Base-by-base conservation (phyloP, 495 filamentous ascomycete species). In the Lentithecium fluviatile region DNA sequence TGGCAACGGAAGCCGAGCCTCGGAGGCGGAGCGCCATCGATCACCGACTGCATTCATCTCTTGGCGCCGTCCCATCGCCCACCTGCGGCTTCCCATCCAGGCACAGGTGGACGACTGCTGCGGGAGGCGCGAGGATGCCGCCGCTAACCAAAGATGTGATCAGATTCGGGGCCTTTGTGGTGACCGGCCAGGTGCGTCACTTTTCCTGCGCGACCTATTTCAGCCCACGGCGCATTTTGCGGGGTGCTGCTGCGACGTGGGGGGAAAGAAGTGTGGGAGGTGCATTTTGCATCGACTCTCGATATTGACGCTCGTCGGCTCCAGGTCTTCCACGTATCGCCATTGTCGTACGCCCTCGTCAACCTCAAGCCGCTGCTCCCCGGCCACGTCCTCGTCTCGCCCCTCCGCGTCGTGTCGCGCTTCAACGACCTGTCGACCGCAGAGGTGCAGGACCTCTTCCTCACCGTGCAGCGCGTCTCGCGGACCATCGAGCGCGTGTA, bases 311-410 rank as follows among this genome's bases (percentile, higher is more conserved):
- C 40, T 8, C 36, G 43, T 8, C 24, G 19, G 11, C 34, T 29
- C 8, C 52, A 71, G 66, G 66, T 69, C 78, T 98, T 98, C 81
- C 81, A 94, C 76, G 77, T 74, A 64, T 95, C 92, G 11, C 78
- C 86, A 12, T 79, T 85, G 67, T 85, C 85, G 71, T 94, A 89
- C 78, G 88, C 88, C 58, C 82, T 96, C 51, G 91, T 96, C 21
- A 97, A 97, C 78, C 83, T 97, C 68, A 96, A 96, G 74, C 94
- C 94, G 12, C 83, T 98, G 17, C 82, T 97, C 0, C 91, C 94
- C 0, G 94, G 94, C 46, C 94, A 98, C 76, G 87, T 97, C 55
- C 88, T 98, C 24, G 81, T 97, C 56, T 87, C 82, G 50, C 83
- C 88, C 3, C 80, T 81, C 29, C 75, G 75, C 20, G 74, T 80